Evolutionary conservation across 1,284 basidiomycete genomes (phyloP).

Genomic region (Naganishia sp.): DNA sequence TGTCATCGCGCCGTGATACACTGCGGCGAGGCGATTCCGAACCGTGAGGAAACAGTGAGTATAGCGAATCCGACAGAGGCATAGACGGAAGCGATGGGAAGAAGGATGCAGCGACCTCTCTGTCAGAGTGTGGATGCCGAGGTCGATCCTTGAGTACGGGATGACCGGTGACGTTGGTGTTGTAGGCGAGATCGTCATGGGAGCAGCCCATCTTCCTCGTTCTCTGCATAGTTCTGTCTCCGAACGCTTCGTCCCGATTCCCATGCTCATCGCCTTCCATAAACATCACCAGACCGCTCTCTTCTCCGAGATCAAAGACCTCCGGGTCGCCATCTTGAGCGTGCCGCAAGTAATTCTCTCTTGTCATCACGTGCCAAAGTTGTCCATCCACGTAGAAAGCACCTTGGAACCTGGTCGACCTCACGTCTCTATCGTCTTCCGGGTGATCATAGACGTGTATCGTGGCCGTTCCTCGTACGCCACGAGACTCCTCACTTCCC

Average conservation of each 20-base stretch:
- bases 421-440: conserved; percentile 58
- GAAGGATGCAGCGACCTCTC: neutral
- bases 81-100: conserved; percentile 17
- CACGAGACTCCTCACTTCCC: conserved; percentile 43
- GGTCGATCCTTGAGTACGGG: conserved; percentile 56
- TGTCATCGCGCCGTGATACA: conserved; percentile 40
- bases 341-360: conserved; percentile 65
- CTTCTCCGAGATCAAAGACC: conserved; percentile 56
- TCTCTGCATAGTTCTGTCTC: conserved; percentile 36
- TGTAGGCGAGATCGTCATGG: conserved; percentile 70
- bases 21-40: conserved; percentile 11
- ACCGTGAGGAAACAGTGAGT: conserved; percentile 29
- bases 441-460: conserved; percentile 34
- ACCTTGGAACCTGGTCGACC: conserved; percentile 71
- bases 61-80: conserved; percentile 1
- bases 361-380: conserved; percentile 72
- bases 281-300: conserved; percentile 65
- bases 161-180: conserved; percentile 63
- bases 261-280: conserved; percentile 31
- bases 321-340: conserved; percentile 64
- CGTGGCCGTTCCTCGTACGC: conserved; percentile 50
- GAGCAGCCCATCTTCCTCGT: conserved; percentile 57
- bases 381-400: conserved; percentile 69
- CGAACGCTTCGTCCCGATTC: conserved; percentile 52
- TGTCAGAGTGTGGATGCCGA: conserved; percentile 8